Percentiles rank a stretch among this genome's conserved stretches.
Evolutionary conservation across 495 filamentous ascomycete genomes (phyloP).

Genomic region (Penicillium diatomitis): DNA sequence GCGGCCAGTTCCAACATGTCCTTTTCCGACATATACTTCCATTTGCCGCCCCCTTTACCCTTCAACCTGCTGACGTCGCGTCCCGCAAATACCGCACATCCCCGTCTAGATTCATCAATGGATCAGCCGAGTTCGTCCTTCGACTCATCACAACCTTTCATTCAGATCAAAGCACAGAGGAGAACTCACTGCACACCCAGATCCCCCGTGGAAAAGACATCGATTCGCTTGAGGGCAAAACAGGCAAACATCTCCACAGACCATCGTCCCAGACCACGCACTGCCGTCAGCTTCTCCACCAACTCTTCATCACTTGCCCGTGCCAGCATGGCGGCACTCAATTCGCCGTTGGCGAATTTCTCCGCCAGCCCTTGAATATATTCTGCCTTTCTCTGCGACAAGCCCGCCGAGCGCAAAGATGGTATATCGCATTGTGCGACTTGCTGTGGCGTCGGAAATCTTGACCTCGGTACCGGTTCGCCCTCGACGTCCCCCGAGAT

Average conservation of each 20-base stretch:
- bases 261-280: conserved; percentile 83
- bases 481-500: conserved; percentile 10
- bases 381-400: conserved; percentile 89
- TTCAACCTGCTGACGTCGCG: conserved; percentile 78
- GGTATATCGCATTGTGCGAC: conserved; percentile 52
- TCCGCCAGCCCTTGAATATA: conserved; percentile 79
- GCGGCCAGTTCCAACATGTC: conserved; percentile 83
- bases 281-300: conserved; percentile 68
- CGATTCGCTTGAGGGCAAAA: conserved; percentile 83
- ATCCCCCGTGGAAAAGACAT: conserved; percentile 90
- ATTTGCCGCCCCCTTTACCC: conserved; percentile 73
- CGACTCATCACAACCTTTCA: neutral
- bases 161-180: neutral
- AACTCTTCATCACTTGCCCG: conserved; percentile 79
- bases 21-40: conserved; percentile 91
- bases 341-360: conserved; percentile 66
- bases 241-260: conserved; percentile 96
- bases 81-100: conserved; percentile 83
- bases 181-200: conserved; percentile 73
- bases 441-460: conserved; percentile 69
- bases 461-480: conserved; percentile 8
- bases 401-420: conserved; percentile 69
- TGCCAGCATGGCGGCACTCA: conserved; percentile 65
- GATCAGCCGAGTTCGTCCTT: too few species aligned
- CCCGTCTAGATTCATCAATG: conserved; percentile 40